Evolutionary conservation across 768 basidiomycete genomes (phyloP), one percentile per base, ranked within the genome.

Genomic region (Mycena haematopus): DNA sequence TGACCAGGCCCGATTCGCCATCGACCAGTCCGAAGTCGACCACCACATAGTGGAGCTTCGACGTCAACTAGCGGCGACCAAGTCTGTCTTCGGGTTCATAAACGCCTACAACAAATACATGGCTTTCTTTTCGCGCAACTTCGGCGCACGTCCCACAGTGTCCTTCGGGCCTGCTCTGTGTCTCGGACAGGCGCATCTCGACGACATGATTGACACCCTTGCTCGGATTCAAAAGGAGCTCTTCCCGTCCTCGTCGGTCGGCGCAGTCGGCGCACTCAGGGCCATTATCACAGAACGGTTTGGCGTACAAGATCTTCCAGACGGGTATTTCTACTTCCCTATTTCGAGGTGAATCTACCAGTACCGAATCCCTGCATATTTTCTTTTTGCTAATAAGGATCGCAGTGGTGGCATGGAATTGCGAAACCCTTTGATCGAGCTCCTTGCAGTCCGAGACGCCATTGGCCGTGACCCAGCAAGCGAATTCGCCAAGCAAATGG

Each of bases 401-500:
- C 10, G 2, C 47, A 50, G 25, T 21, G 47, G 29, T 19, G 47
- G 47, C 7, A 29, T 50, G 47, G 47, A 50, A 31, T 17, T 29
- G 19, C 47, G 47, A 50, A 50, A 50, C 2, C 47, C 47, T 29
- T 31, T 50, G 27, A 50, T 50, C 25, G 47, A 50, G 29, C 47
- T 50, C 8, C 47, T 50, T 14, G 47, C 47, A 6, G 47, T 50
- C 2, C 63, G 64, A 17, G 60, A 68, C 19, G 50, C 33, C 44
- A 45, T 62, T 25, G 44, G 36, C 5, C 42, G 38, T 1, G 52
- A 54, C 9, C 69, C 69, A 9, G 60, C 59, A 8, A 21, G 19
- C 4, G 33, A 65, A 21, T 68, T 70, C 46, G 25, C 25, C 33
- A 31, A 52, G 11, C 51, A 51, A 29, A 64, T 67, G 63, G 40